Evolutionary conservation across 2,329 filamentous ascomycete species (phyloP).

Genomic region (Cytospora paraplurivora): DNA sequence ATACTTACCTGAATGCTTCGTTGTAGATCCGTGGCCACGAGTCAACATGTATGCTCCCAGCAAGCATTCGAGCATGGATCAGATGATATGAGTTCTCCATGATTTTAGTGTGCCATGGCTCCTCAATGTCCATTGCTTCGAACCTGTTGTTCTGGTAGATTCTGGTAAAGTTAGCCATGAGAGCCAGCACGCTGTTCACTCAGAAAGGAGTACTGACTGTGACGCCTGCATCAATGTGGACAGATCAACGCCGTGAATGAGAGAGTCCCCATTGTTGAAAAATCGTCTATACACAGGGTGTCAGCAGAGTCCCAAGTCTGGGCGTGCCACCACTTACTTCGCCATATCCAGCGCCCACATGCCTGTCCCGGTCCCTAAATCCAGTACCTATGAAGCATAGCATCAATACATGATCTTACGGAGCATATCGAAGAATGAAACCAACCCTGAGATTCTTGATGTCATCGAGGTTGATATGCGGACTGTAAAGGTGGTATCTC

Average conservation of each 20-base stretch:
- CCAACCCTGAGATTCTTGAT: slow-evolving; percentile 15
- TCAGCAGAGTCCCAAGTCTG: slow-evolving; percentile 22
- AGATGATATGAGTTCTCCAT: slow-evolving; percentile 70
- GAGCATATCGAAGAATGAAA: not conserved
- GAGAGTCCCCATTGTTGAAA: slow-evolving; percentile 2
- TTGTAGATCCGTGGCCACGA: slow-evolving; percentile 76
- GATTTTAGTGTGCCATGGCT: slow-evolving; percentile 59
- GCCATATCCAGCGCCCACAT: slow-evolving; percentile 91
- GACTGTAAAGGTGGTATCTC: slow-evolving; percentile 20
- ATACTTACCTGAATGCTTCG: slow-evolving; percentile 64
- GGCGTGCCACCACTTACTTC: slow-evolving; percentile 57
- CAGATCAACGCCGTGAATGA: slow-evolving; percentile 18
- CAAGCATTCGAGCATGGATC: slow-evolving; percentile 78
- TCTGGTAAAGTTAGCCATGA: slow-evolving; percentile 44
- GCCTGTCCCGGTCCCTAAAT: slow-evolving; percentile 82
- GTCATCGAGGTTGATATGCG: slow-evolving; percentile 14
- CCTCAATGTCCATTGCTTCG: slow-evolving; percentile 75
- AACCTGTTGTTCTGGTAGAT: slow-evolving; percentile 72
- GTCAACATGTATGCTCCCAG: slow-evolving; percentile 65
- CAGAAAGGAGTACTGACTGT: slow-evolving; percentile 1
- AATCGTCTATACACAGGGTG: not conserved
- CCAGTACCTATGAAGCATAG: slow-evolving; percentile 47
- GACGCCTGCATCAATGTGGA: slow-evolving; percentile 25
- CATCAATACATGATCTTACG: too few species aligned
- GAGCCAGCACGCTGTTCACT: not conserved